A percentile compares a stretch with the other conserved stretches of the same genome.
Conservation (phyloP, 176 grass and related monocot species). For the Cenchrus americanus region DNA sequence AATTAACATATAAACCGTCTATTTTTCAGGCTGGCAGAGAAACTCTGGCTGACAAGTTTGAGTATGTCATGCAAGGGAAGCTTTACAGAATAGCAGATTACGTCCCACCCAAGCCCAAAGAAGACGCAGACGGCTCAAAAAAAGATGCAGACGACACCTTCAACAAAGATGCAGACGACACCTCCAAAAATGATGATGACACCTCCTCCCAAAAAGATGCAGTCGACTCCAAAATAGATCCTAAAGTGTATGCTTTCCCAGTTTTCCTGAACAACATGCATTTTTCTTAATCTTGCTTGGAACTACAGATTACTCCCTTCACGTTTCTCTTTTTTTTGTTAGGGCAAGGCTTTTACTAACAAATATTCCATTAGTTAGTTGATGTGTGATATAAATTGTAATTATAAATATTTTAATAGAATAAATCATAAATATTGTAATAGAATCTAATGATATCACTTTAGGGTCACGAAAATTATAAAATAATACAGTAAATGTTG, state of each 20-base stretch:
- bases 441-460: background rate
- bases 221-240: slow-evolving; percentile 20
- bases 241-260: slow-evolving; percentile 59
- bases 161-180: background rate
- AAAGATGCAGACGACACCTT: background rate
- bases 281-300: background rate
- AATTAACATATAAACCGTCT: slow-evolving; percentile 5
- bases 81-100: slow-evolving; percentile 73
- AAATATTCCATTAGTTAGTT: background rate
- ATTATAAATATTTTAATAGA: background rate
- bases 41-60: slow-evolving; percentile 74
- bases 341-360: background rate
- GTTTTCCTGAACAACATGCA: background rate
- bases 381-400: background rate
- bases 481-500: background rate
- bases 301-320: background rate
- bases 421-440: background rate
- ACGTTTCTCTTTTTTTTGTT: background rate
- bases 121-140: too few species aligned
- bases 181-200: background rate
- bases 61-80: slow-evolving; percentile 95
- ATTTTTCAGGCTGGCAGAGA: slow-evolving; percentile 71
- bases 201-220: slow-evolving; percentile 14
- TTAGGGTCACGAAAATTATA: background rate
- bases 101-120: background rate